Evolutionary conservation across 140 eudicot species (phyloP), one percentile per base, ranked within the genome.

Genomic region (Oenanthe javanica): DNA sequence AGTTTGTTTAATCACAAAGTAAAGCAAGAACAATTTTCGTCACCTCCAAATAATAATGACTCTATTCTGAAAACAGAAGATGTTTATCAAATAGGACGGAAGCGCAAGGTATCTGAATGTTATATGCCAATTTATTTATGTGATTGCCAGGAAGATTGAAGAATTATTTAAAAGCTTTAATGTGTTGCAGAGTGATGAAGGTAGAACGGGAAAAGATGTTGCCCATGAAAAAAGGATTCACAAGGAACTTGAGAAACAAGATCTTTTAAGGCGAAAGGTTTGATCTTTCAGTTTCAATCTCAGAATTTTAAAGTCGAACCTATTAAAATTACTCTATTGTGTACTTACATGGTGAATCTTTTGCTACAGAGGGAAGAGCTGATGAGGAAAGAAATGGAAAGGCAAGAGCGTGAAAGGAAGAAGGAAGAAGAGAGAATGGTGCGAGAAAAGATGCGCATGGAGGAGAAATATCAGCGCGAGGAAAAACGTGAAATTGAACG

Each of bases 381-480:
- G 64, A 83, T 91, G 84, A 91, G 80, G 87, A 96, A 89, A 84
- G 99, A 96, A 77, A 91, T 93, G 92, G 99, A 96, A 84, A 91
- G 84, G 79, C 99, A 91, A 84, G 98, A 93, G 71, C 98, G 99
- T 50, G 98, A 93, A 80, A 89, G 98, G 76, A 87, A 86, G 48
- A 93, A 91, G 79, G 98, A 93, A 91, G 97, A 91, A 90, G 96
- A 89, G 78, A 82, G 97, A 84, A 55, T 91, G 75, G 75, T 91
- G 91, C 88, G 98, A n/a, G 99, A 96, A 87, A 91, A 86, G 85
- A 93, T 91, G 84, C 86, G 88, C 71, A 90, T 66, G 85, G 96
- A 87, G 79, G 99, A 93, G 86, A 88, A 87, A 82, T 91, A 80
- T 82, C 97, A 89, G 84, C 93, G 98, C n/a, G 98, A 96, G 86